phyloP scores from a whole-genome alignment of 108 stramenopile genomes.

The Stephanodiscus triporus region DNA sequence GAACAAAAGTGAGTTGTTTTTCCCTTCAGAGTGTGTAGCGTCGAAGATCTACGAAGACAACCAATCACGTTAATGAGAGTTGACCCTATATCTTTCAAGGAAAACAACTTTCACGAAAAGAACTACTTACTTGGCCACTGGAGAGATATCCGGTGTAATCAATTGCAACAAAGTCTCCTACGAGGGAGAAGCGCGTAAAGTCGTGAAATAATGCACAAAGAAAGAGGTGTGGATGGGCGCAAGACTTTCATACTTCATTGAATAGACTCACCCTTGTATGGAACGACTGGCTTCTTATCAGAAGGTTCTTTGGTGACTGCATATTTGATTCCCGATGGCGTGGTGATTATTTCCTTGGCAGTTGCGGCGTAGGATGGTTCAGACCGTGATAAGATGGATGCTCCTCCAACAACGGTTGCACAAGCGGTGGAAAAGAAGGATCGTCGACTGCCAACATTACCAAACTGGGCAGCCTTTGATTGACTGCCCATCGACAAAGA shows the following conservation, averaged over 20 bases:
- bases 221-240: background rate
- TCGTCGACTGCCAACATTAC: slow-evolving; percentile 5
- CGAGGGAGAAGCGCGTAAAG: background rate
- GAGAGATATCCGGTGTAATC: slow-evolving; percentile 88
- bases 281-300: slow-evolving; percentile 48
- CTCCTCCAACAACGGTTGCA: slow-evolving; percentile 23
- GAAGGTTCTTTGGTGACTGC: slow-evolving; percentile 58
- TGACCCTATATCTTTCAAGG: background rate
- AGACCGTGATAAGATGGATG: slow-evolving; percentile 16
- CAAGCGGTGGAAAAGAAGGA: slow-evolving; percentile 27
- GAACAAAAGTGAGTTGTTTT: slow-evolving; percentile 75
- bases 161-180: slow-evolving; percentile 81
- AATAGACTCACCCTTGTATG: slow-evolving; percentile 31
- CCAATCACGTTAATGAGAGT: background rate
- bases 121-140: slow-evolving; percentile 59
- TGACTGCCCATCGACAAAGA: slow-evolving; percentile 8
- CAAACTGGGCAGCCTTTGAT: background rate
- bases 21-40: slow-evolving; percentile 85
- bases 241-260: background rate
- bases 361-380: slow-evolving; percentile 24
- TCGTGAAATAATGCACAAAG: background rate
- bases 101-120: background rate
- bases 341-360: slow-evolving; percentile 63
- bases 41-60: slow-evolving; percentile 66
- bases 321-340: slow-evolving; percentile 74